Base-by-base conservation (phyloP, 805 yeast genomes). In the Tetrapisispora phaffii region DNA sequence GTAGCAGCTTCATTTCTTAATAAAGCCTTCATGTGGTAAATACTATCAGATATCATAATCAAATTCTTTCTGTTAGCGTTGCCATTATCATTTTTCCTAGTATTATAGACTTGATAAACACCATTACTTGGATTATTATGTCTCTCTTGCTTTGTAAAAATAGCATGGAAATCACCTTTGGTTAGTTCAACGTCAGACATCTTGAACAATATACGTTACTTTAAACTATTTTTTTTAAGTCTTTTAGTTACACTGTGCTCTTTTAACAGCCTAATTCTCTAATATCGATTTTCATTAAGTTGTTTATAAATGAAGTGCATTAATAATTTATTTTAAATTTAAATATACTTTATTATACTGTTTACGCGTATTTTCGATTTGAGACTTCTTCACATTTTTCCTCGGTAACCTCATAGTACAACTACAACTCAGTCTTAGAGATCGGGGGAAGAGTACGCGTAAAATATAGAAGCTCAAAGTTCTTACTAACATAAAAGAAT, bases 41-140 rank as follows among this genome's bases (percentile, higher is more conserved):
- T 59, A 26, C 82, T 81, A 59, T 77, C 83, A 34, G 74, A 71
- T 19, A 77, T 55, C 67, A 77, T 67, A 43, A 63, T 55, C 20
- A 63, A 48, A 46, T 57, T 59, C 48, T 62, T 62, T 39, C 62
- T 56, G 21, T 51, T 54, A 33, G 50, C 48, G 26, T 56, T 58
- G 17, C 52, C 50, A 16, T 56, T 47, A 40, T 62, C 67, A n/a
- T 58, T 45, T 47, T 63, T 63, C 38, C 62, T 56, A 20, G 61
- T 58, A 45, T 61, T 58, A 41, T 49, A 54, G 41, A 61, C 56
- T 44, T 63, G 67, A 39, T 58, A 63, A 24, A 59, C 53, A 37
- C 65, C 66, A 21, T 51, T 52, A 28, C 48, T 48, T n/a, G 66
- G 64, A 26, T 55, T 55, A 39, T 60, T 54, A 42, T 55, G 60